These are phyloP conservation scores for Cylindrotheca fusiformis DNA, from an alignment of 108 stramenopile species.

Conservation along the genomic window DNA sequence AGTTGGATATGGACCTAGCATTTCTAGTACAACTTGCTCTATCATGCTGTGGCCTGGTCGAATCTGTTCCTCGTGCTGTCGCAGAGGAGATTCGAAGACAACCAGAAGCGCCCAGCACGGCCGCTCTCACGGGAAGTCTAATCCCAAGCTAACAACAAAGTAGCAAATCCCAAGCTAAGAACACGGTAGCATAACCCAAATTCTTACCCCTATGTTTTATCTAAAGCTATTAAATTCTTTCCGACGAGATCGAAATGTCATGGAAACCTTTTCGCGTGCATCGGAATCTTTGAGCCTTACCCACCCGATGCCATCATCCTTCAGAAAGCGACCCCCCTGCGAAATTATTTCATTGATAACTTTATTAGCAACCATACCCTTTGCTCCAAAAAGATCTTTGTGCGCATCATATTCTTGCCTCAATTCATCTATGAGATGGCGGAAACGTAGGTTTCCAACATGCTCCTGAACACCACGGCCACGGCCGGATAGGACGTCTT, in stretches of 20 bases:
- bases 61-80: conserved; percentile 56
- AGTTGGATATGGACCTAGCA: conserved; percentile 43
- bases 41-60: conserved; percentile 67
- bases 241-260: conserved; percentile 7
- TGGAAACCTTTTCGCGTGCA: conserved; percentile 10
- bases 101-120: neutral
- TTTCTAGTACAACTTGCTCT: conserved; percentile 65
- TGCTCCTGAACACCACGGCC: conserved; percentile 53
- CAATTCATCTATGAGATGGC: conserved; percentile 26
- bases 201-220: too few species aligned
- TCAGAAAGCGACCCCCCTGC: conserved; percentile 15
- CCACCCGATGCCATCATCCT: conserved; percentile 19
- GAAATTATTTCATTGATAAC: neutral
- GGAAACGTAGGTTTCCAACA: conserved; percentile 50
- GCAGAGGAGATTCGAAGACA: conserved; percentile 33
- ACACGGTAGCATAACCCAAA: too few species aligned
- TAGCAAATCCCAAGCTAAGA: too few species aligned
- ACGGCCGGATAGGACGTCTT: conserved; percentile 51
- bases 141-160: too few species aligned
- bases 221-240: neutral
- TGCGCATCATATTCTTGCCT: neutral
- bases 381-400: neutral
- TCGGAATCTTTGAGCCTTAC: conserved; percentile 3
- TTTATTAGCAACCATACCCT: neutral
- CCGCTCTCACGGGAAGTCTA: too few species aligned